Percentiles rank a stretch among this genome's conserved stretches.
These are phyloP conservation scores for Pulveroboletus sp. DNA, from an alignment of 768 basidiomycete genomes.

Conservation along the genomic window DNA sequence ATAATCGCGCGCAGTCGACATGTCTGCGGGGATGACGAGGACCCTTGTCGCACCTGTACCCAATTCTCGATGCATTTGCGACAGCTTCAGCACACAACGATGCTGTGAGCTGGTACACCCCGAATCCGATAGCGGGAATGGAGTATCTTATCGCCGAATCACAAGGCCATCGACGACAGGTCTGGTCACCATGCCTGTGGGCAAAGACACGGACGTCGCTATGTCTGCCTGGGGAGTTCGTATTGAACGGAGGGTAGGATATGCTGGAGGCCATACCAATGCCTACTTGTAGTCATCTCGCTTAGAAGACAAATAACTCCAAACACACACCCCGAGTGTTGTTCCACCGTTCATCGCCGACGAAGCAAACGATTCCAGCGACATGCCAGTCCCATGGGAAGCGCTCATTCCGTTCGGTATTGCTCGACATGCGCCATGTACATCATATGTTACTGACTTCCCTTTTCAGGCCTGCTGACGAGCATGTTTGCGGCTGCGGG, in stretches of 20 bases:
- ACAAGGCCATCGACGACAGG: too few species aligned
- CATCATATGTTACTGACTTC: conserved; percentile 4
- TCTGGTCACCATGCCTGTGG: conserved; percentile 5
- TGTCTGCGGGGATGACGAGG: conserved; percentile 13
- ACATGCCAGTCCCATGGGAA: conserved; percentile 96
- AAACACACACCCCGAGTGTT: conserved; percentile 12
- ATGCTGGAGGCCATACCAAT: too few species aligned
- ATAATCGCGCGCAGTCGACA: conserved; percentile 24
- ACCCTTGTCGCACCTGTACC: conserved; percentile 21
- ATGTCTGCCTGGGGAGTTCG: neutral
- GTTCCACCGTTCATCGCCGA: neutral
- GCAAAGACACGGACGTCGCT: conserved; percentile 5
- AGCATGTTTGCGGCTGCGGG: conserved; percentile 89
- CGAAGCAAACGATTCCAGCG: conserved; percentile 13
- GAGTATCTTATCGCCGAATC: conserved; percentile 12
- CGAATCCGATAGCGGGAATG: conserved; percentile 26
- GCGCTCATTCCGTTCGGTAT: conserved; percentile 93
- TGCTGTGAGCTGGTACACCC: conserved; percentile 18
- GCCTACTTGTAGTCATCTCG: too few species aligned
- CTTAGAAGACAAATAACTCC: conserved; percentile 15
- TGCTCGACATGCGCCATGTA: too few species aligned
- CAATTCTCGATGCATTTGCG: conserved; percentile 17
- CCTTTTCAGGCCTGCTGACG: conserved; percentile 66
- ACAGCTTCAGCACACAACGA: conserved; percentile 13
- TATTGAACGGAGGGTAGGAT: neutral